Conservation (phyloP, 164 flowering plant species). For the Nelumbo lutea region DNA sequence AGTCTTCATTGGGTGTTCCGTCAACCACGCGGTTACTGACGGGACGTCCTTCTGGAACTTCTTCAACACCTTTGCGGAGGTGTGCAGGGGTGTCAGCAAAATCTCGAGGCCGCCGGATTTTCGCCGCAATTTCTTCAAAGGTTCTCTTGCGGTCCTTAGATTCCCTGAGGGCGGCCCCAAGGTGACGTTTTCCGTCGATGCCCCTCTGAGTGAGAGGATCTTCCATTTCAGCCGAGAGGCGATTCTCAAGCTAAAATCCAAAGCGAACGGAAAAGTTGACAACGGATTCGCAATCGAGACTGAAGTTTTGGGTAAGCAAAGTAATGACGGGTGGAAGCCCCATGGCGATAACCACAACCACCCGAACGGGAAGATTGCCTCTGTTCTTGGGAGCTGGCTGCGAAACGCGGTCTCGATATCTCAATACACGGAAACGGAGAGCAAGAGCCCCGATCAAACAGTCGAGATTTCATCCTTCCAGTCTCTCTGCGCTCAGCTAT, state of each 20-base stretch:
- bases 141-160: slow-evolving; percentile 53
- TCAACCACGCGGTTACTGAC: slow-evolving; percentile 74
- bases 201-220: slow-evolving; percentile 66
- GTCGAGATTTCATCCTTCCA: slow-evolving; percentile 84
- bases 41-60: slow-evolving; percentile 96
- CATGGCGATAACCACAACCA: slow-evolving; percentile 15
- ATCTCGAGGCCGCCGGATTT: slow-evolving; percentile 52
- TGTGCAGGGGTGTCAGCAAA: slow-evolving; percentile 31
- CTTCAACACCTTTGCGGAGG: slow-evolving; percentile 71
- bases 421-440: background rate
- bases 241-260: slow-evolving; percentile 46
- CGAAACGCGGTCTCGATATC: slow-evolving; percentile 7
- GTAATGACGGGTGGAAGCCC: slow-evolving; percentile 37
- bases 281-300: background rate
- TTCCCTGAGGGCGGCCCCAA: slow-evolving; percentile 60
- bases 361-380: slow-evolving; percentile 25
- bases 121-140: slow-evolving; percentile 43
- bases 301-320: slow-evolving; percentile 41
- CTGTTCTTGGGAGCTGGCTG: slow-evolving; percentile 15
- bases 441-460: slow-evolving; percentile 9
- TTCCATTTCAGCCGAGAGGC: slow-evolving; percentile 66
- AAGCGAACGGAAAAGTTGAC: slow-evolving; percentile 36
- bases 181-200: slow-evolving; percentile 50
- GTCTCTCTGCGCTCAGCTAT: slow-evolving; percentile 68
- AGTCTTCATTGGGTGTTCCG: slow-evolving; percentile 64